Evolutionary conservation across 768 basidiomycete genomes (phyloP).

Genomic region (Rhodotorula toruloides): DNA sequence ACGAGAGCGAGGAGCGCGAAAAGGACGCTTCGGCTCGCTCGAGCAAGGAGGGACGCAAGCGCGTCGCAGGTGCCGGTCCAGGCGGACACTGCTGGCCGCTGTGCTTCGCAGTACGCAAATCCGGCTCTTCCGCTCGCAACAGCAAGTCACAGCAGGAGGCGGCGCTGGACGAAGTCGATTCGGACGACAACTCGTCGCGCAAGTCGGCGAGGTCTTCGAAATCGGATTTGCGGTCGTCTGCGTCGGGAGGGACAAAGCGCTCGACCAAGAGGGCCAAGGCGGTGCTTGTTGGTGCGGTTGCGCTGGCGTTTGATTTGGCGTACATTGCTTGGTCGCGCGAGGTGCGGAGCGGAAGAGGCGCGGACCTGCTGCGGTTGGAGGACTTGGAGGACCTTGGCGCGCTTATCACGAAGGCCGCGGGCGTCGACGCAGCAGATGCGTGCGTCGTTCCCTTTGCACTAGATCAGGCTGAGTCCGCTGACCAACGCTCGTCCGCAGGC

Average conservation of each 20-base stretch:
- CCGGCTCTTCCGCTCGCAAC: not conserved
- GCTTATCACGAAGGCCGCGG: not conserved
- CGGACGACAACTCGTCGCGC: too few relatives aligned
- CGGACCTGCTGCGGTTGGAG: not conserved
- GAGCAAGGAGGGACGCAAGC: not conserved
- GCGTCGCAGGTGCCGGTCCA: not conserved
- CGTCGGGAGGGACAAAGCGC: not conserved
- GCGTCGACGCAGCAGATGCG: too few relatives aligned
- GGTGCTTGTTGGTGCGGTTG: constrained; percentile 23
- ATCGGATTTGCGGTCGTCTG: not conserved
- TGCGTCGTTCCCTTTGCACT: too few relatives aligned
- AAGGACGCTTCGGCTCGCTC: not conserved
- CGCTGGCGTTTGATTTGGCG: constrained; percentile 27
- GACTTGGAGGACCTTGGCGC: constrained; percentile 19
- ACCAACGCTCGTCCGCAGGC: too few relatives aligned
- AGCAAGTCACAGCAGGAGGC: not conserved
- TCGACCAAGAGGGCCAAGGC: constrained; percentile 2
- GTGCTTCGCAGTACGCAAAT: not conserved
- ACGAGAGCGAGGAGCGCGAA: not conserved
- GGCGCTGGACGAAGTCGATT: too few relatives aligned
- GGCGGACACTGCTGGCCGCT: constrained; percentile 2
- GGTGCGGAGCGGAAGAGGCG: not conserved
- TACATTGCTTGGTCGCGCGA: constrained; percentile 20
- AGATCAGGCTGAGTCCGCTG: too few relatives aligned
- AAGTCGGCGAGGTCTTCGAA: too few relatives aligned